phyloP scores from a whole-genome alignment of 129 eudicot species.

The Lactuca saligna region DNA sequence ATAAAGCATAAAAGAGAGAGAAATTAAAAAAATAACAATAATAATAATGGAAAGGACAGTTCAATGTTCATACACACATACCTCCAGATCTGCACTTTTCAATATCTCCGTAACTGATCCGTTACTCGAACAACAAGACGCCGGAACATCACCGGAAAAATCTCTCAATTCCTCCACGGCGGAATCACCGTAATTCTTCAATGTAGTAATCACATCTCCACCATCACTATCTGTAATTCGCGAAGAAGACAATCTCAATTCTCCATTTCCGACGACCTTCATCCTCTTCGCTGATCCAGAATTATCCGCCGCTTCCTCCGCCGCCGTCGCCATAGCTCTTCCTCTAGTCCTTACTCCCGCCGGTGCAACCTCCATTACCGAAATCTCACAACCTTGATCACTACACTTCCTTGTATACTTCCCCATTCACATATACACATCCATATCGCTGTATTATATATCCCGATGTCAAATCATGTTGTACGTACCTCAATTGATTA shows the following conservation, averaged over 20 bases:
- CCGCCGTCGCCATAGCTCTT: constrained; percentile 18
- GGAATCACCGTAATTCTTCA: constrained; percentile 30
- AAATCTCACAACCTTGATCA: constrained; percentile 21
- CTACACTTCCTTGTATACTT: constrained; percentile 36
- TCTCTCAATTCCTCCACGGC: constrained; percentile 19
- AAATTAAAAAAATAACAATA: neutral
- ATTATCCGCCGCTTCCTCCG: constrained; percentile 21
- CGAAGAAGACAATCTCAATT: constrained; percentile 43
- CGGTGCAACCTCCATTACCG: constrained; percentile 43
- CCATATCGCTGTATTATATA: neutral
- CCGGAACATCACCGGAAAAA: constrained; percentile 31
- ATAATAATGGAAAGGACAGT: neutral
- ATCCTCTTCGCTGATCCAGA: constrained; percentile 45
- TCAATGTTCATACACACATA: constrained; percentile 19
- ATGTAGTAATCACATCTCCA: constrained; percentile 14
- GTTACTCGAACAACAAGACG: constrained; percentile 61
- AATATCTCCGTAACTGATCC: constrained; percentile 31
- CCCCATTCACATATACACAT: constrained; percentile 26
- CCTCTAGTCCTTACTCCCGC: constrained; percentile 33
- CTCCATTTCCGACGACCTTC: constrained; percentile 39
- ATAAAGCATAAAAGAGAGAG: neutral
- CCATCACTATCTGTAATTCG: constrained; percentile 31
- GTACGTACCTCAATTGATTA: constrained; percentile 30
- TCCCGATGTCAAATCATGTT: constrained; percentile 20
- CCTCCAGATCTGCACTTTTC: constrained; percentile 66